phyloP scores from a whole-genome alignment of 164 flowering plant species.

The Tinospora cordifolia region DNA sequence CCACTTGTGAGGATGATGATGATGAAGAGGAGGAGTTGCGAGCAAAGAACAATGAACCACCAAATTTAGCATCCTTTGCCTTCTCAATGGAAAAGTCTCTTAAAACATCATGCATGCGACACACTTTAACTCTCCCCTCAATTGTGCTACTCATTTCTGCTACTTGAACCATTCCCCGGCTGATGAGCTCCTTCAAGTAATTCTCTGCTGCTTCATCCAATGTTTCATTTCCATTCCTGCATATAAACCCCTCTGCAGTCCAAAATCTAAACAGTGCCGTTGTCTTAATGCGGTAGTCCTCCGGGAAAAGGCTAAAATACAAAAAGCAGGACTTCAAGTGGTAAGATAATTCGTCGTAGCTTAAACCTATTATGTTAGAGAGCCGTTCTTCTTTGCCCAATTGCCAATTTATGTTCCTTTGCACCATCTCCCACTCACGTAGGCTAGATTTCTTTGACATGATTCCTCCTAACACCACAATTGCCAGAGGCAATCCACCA shows the following conservation, averaged over 20 bases:
- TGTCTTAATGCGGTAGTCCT: conserved; percentile 2
- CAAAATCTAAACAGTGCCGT: conserved; percentile 8
- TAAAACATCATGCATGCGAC: conserved; percentile 13
- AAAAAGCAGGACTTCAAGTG: conserved; percentile 9
- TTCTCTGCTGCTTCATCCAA: conserved; percentile 16
- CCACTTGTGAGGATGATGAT: too few relatives aligned
- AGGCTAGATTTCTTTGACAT: not conserved
- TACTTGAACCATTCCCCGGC: conserved; percentile 13
- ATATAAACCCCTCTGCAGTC: conserved; percentile 20
- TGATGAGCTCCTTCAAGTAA: conserved; percentile 16
- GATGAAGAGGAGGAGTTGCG: too few relatives aligned
- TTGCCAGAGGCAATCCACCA: too few relatives aligned
- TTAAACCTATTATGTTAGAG: too few relatives aligned
- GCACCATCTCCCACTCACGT: conserved; percentile 8
- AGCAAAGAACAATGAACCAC: not conserved
- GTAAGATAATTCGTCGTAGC: too few relatives aligned
- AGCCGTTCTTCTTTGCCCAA: too few relatives aligned
- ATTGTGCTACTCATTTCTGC: not conserved
- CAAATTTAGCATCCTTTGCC: not conserved
- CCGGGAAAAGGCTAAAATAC: conserved; percentile 16
- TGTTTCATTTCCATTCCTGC: not conserved
- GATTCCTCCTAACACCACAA: too few relatives aligned
- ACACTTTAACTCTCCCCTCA: not conserved
- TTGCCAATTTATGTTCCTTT: not conserved
- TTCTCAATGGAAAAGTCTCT: not conserved